Evolutionary conservation across 208 protist species (phyloP).

Genomic region (Trichomonas gallinae): DNA sequence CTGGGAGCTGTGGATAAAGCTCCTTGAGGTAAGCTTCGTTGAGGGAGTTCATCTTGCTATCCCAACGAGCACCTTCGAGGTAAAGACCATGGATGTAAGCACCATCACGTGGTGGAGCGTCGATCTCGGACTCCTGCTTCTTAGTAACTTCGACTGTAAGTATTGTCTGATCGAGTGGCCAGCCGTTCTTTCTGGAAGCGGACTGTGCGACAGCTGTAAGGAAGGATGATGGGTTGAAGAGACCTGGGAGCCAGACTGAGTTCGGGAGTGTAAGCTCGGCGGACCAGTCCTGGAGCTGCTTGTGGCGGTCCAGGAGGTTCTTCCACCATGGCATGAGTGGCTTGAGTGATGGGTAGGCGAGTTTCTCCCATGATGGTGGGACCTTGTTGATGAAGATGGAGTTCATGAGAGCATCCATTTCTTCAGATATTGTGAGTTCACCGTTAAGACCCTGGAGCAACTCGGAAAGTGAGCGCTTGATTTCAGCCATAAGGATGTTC

Average conservation of each 20-base stretch:
- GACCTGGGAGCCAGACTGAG: conserved; percentile 63
- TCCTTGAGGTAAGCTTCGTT: conserved; percentile 67
- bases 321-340: conserved; percentile 76
- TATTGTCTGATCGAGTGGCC: conserved; percentile 70
- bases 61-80: conserved; percentile 90
- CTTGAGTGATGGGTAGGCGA: conserved; percentile 82
- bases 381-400: conserved; percentile 55
- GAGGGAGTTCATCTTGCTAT: conserved; percentile 58
- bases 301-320: conserved; percentile 73
- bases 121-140: conserved; percentile 64
- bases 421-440: conserved; percentile 56
- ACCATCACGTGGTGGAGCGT: conserved; percentile 72
- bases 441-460: conserved; percentile 72
- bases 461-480: conserved; percentile 74
- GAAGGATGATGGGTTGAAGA: conserved; percentile 97
- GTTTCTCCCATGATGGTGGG: conserved; percentile 71
- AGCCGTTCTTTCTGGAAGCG: conserved; percentile 83
- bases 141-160: conserved; percentile 63
- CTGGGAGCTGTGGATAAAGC: conserved; percentile 47
- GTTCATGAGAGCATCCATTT: conserved; percentile 56
- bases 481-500: conserved; percentile 74
- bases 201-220: conserved; percentile 93
- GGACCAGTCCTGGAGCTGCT: conserved; percentile 73
- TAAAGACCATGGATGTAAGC: conserved; percentile 83
- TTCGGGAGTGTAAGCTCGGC: conserved; percentile 23